Percentiles rank a stretch among this genome's conserved stretches.
Evolutionary conservation across 495 filamentous ascomycete species (phyloP).

Genomic region (Neurospora sublineolata): DNA sequence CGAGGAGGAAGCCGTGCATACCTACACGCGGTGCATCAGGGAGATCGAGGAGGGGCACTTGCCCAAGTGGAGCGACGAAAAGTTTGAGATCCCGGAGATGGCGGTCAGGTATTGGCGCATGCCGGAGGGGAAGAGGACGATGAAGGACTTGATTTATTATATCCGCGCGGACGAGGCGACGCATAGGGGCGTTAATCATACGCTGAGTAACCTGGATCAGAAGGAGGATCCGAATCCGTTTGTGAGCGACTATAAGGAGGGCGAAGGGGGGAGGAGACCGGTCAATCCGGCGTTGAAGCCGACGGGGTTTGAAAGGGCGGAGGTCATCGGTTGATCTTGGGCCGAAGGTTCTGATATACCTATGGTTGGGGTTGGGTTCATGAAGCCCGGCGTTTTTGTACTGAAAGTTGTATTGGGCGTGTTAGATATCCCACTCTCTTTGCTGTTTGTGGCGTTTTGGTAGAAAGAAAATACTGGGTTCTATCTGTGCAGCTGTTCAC

Average conservation of each 20-base stretch:
- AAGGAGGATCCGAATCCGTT: constrained; percentile 84
- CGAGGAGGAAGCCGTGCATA: constrained; percentile 93
- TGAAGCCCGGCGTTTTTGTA: neutral
- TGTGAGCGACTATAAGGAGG: constrained; percentile 59
- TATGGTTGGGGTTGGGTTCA: neutral
- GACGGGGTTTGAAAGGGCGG: constrained; percentile 71
- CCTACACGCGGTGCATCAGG: constrained; percentile 75
- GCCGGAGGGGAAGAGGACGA: constrained; percentile 69
- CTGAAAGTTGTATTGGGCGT: neutral
- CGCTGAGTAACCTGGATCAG: constrained; percentile 73
- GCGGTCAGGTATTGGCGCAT: constrained; percentile 87
- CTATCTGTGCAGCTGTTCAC: neutral
- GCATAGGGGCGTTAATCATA: constrained; percentile 95
- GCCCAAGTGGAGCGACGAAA: constrained; percentile 59
- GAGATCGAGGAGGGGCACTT: constrained; percentile 78
- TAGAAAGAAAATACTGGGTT: neutral
- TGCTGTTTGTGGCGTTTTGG: neutral
- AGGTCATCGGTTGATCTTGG: constrained; percentile 53
- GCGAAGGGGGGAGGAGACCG: constrained; percentile 33
- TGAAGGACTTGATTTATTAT: constrained; percentile 78
- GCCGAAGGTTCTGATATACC: neutral
- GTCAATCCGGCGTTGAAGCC: constrained; percentile 50
- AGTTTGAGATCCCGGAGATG: constrained; percentile 72
- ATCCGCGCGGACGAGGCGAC: constrained; percentile 86
- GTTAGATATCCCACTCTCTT: neutral